phyloP scores from a whole-genome alignment of 352 stramenopile genomes.

The Globisporangium splendens region DNA sequence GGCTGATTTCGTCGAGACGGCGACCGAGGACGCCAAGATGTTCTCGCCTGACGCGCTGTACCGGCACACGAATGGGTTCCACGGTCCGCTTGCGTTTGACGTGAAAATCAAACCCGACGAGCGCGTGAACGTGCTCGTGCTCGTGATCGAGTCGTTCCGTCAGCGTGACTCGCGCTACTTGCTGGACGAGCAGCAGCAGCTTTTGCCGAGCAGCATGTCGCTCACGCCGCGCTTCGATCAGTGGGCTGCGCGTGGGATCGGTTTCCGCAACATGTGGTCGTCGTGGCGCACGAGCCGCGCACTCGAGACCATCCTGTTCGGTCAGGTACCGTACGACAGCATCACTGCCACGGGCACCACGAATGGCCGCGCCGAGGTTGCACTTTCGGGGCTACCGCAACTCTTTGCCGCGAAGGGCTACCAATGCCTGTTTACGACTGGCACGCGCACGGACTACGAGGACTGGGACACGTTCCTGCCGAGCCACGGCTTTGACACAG shows the following conservation, averaged over 20 bases:
- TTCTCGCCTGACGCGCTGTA: slow-evolving; percentile 40
- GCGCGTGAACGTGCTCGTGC: slow-evolving; percentile 56
- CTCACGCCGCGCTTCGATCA: slow-evolving; percentile 62
- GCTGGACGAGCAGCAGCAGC: slow-evolving; percentile 23
- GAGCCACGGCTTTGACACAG: slow-evolving; percentile 52
- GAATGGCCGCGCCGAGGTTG: slow-evolving; percentile 23
- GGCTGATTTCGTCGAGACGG: slow-evolving; percentile 40
- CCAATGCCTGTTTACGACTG: slow-evolving; percentile 59
- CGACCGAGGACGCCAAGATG: slow-evolving; percentile 38
- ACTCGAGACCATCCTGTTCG: slow-evolving; percentile 61
- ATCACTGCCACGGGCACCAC: slow-evolving; percentile 48
- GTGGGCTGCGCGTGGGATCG: slow-evolving; percentile 48
- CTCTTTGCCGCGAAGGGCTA: slow-evolving; percentile 58
- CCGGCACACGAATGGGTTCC: slow-evolving; percentile 42
- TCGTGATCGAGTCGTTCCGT: slow-evolving; percentile 65
- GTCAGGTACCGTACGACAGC: slow-evolving; percentile 61
- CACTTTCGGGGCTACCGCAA: slow-evolving; percentile 50
- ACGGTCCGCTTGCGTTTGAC: slow-evolving; percentile 54
- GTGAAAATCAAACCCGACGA: slow-evolving; percentile 32
- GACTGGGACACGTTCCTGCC: slow-evolving; percentile 59
- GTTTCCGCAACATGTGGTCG: slow-evolving; percentile 61
- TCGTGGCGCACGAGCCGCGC: slow-evolving; percentile 66
- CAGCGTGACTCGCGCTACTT: slow-evolving; percentile 56
- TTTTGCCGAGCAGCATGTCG: slow-evolving; percentile 43
- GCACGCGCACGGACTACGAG: slow-evolving; percentile 52